These are phyloP conservation scores for Pseudoperonospora humuli DNA, from an alignment of 352 stramenopile genomes.

Conservation along the genomic window DNA sequence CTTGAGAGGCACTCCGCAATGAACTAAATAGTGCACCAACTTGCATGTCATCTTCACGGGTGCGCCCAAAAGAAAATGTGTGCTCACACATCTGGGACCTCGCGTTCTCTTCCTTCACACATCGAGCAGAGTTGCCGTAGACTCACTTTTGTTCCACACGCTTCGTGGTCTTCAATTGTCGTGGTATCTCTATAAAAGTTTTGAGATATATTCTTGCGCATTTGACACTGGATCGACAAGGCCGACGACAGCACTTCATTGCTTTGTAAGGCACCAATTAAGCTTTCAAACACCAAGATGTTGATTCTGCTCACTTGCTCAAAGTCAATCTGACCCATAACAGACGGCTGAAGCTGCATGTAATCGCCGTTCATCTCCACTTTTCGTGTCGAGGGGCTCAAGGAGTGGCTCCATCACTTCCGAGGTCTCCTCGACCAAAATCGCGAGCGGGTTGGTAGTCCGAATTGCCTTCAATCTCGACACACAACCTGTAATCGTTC, in stretches of 20 bases:
- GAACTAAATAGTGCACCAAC: conserved; percentile 70
- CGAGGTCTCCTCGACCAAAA: conserved; percentile 82
- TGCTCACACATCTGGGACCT: conserved; percentile 65
- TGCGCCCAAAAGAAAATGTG: conserved; percentile 87
- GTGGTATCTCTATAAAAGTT: conserved; percentile 77
- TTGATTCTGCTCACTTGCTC: conserved; percentile 82
- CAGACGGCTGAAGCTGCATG: conserved; percentile 72
- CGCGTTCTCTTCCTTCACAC: conserved; percentile 47
- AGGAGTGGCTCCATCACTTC: conserved; percentile 85
- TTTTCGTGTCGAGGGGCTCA: conserved; percentile 74
- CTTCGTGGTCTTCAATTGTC: conserved; percentile 68
- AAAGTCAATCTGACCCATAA: conserved; percentile 84
- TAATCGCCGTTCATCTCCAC: conserved; percentile 88
- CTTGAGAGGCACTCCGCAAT: conserved; percentile 56
- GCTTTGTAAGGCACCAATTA: conserved; percentile 59
- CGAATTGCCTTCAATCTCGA: conserved; percentile 74
- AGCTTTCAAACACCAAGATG: conserved; percentile 84
- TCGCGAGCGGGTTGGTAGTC: conserved; percentile 76
- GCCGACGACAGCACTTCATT: conserved; percentile 70
- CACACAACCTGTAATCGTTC: conserved; percentile 84
- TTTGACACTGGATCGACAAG: conserved; percentile 80
- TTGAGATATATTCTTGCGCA: conserved; percentile 83
- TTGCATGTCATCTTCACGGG: conserved; percentile 64
- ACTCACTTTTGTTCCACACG: conserved; percentile 44
- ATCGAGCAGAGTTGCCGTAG: conserved; percentile 11